phyloP scores from a whole-genome alignment of 306 rosid species.

The Vigna hirtella region DNA sequence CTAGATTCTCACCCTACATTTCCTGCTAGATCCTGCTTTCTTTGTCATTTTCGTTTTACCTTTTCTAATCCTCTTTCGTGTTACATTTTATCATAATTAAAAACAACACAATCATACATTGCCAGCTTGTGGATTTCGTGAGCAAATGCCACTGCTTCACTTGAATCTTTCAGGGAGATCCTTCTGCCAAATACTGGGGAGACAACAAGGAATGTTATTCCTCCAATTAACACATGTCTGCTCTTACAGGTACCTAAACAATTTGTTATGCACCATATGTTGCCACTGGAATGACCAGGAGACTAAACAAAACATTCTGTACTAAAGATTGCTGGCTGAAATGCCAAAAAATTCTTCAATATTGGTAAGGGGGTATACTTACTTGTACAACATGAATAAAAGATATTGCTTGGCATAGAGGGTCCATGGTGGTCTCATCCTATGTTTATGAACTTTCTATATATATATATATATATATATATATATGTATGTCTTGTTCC shows the following conservation, averaged over 20 bases:
- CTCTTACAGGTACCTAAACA: background rate
- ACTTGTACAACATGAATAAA: background rate
- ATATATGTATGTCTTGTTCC: background rate
- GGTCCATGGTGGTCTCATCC: conserved; percentile 38
- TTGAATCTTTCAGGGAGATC: conserved; percentile 34
- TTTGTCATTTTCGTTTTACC: conserved; percentile 38
- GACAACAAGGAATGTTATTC: conserved; percentile 32
- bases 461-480: too few species aligned
- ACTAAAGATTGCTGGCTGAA: conserved; percentile 35
- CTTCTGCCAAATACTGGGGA: conserved; percentile 42
- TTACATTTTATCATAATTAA: conserved; percentile 10
- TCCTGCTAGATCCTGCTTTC: conserved; percentile 44
- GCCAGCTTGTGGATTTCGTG: conserved; percentile 42
- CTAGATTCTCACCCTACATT: conserved; percentile 44
- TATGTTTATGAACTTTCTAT: background rate
- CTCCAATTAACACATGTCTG: conserved; percentile 9
- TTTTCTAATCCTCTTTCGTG: background rate
- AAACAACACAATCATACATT: conserved; percentile 40
- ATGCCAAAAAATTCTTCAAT: conserved; percentile 17
- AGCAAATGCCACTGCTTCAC: background rate
- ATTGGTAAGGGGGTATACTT: background rate
- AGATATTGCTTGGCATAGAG: background rate
- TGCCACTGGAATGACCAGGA: conserved; percentile 18
- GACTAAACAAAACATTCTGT: conserved; percentile 38
- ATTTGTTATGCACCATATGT: conserved; percentile 40